Conservation (phyloP, 2,329 filamentous ascomycete genomes). For the Rutstroemia sp. region DNA sequence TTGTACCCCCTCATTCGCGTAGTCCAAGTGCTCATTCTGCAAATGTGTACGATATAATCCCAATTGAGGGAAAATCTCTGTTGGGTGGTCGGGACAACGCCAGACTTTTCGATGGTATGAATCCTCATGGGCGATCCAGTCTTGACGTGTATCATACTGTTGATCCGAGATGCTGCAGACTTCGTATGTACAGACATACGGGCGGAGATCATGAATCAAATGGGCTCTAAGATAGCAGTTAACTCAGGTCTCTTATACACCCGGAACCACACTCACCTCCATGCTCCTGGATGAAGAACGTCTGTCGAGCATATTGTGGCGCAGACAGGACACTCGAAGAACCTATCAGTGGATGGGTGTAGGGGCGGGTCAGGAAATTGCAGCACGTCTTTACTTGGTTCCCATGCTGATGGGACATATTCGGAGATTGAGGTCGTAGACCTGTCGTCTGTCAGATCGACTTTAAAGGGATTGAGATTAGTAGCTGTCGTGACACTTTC, state of each 20-base stretch:
- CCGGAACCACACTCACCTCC: background rate
- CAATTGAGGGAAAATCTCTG: background rate
- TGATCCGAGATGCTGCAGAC: background rate
- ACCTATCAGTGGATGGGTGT: background rate
- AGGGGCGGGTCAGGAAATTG: background rate
- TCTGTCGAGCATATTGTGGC: background rate
- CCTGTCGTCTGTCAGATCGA: background rate
- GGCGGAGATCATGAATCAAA: background rate
- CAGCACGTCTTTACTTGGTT: background rate
- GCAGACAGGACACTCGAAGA: background rate
- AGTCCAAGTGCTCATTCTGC: background rate
- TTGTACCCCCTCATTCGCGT: too few species aligned
- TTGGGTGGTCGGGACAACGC: background rate
- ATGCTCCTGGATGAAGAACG: background rate
- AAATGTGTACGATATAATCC: background rate
- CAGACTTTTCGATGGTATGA: background rate
- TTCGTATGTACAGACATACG: background rate
- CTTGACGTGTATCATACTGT: background rate
- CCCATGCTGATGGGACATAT: background rate
- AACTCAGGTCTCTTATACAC: background rate
- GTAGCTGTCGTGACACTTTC: background rate
- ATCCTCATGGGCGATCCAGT: background rate
- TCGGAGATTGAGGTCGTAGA: background rate
- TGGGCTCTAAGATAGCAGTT: background rate
- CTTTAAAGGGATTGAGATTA: background rate